Conservation (phyloP, 164 flowering plant genomes). For the Nymphaea colorata region DNA sequence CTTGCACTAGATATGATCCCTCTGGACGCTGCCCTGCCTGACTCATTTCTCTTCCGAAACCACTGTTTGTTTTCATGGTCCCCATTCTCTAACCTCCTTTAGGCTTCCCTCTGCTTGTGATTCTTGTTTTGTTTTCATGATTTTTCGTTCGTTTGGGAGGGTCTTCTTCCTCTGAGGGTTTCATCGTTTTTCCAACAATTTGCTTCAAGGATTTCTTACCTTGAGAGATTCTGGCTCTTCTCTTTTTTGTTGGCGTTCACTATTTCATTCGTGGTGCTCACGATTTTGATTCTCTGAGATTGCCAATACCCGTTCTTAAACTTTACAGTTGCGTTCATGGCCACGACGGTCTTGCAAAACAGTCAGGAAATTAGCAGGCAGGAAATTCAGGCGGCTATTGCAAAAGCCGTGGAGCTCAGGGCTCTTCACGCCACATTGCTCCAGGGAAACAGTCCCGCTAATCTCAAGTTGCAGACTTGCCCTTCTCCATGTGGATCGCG, state of each 20-base stretch:
- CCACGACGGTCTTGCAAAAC: conserved; percentile 23
- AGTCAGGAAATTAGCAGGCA: conserved; percentile 35
- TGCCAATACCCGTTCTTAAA: background rate
- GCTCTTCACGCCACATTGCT: conserved; percentile 83
- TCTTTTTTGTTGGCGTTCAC: background rate
- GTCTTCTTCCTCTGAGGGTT: background rate
- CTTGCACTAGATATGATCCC: background rate
- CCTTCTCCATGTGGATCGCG: conserved; percentile 38
- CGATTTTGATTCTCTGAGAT: background rate
- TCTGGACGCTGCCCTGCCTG: too few relatives aligned
- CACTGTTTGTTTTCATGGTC: background rate
- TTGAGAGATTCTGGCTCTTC: background rate
- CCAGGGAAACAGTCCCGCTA: conserved; percentile 55
- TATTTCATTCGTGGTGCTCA: background rate
- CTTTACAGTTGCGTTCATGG: conserved; percentile 16
- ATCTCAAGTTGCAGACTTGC: conserved; percentile 20
- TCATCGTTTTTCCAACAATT: background rate
- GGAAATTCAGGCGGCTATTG: conserved; percentile 74
- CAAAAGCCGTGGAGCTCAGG: conserved; percentile 86
- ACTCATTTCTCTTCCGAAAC: background rate
- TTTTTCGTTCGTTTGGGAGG: background rate
- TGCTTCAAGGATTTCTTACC: background rate
- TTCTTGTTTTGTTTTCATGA: background rate
- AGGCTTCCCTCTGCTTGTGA: background rate
- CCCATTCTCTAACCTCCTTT: background rate